These are phyloP conservation scores for Echium plantagineum DNA, from an alignment of 257 asterid species.

Conservation along the genomic window DNA sequence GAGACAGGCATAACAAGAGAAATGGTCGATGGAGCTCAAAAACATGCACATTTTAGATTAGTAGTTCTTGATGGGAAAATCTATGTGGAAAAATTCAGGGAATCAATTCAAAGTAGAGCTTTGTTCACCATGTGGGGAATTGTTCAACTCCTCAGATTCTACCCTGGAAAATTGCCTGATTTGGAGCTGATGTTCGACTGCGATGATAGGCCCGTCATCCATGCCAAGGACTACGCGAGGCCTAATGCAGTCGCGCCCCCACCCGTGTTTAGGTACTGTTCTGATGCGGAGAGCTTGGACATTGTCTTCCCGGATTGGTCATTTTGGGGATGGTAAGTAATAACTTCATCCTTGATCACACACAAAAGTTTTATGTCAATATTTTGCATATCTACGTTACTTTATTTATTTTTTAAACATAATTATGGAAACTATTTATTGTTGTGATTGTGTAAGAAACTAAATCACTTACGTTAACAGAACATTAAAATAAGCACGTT, in stretches of 20 bases:
- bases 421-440: no score
- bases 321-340: constrained; percentile 85
- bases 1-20: constrained; percentile 21
- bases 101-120: constrained; percentile 7
- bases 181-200: constrained; percentile 23
- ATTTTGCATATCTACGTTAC: no score
- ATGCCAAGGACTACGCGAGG: constrained; percentile 14
- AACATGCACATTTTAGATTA: constrained; percentile 16
- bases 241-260: constrained; percentile 32
- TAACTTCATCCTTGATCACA: no score
- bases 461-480: no score
- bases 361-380: neutral
- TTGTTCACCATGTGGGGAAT: constrained; percentile 24
- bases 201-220: constrained; percentile 18
- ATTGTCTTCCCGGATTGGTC: constrained; percentile 95
- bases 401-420: no score
- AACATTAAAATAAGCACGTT: no score
- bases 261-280: constrained; percentile 72
- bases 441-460: no score
- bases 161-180: constrained; percentile 29
- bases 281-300: constrained; percentile 62
- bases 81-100: constrained; percentile 12
- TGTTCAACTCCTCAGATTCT: constrained; percentile 17
- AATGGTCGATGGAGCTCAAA: constrained; percentile 16
- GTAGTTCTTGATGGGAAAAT: constrained; percentile 20